Base-by-base conservation (phyloP, 2,329 filamentous ascomycete species). In the Aureobasidium sp. region DNA sequence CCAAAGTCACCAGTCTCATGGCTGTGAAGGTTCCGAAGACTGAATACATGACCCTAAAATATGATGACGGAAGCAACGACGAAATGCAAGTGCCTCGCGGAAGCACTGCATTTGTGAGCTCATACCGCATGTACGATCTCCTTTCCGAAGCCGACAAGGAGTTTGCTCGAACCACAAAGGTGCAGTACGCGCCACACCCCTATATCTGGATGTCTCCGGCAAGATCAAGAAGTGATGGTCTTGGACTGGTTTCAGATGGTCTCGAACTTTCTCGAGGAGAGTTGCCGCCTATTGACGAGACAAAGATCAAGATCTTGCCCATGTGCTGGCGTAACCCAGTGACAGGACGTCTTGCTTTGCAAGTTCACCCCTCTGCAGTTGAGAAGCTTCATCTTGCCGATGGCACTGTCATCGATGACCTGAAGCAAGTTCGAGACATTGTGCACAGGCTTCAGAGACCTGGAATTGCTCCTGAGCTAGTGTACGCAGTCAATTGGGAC, bases 171-270 rank as follows among this genome's bases (percentile, higher is more conserved):
- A 83, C 79, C 5, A 87, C 87, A 24, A 83, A 79, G 63, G 82
- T 90, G 50, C 87, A 92, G 74, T 92, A 92, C 70, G 88, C 88
- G 0, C 81, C 89, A 2, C 89, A 92, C 68, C 89, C 89, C 5
- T 92, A 92, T 73, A 84, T 92, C 65, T 93, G 89, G 89, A 92
- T 92, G 87, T 85, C 81, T 63, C 72, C 78, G 27, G 87, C 88
- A 50, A 84, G 83, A 68, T 86, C 87, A 43, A 83, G 83, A 17
- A 78, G 87, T 7, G 84, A 85, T 56, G 89, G 89, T 0, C 81
- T 92, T 0, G 89, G 89, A n/a, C 75, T 92, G 62, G 76, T 87
- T 29, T 87, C 85, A 0, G 84, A 90, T 63, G 82, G 78, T 51
- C 79, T 81, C 37, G 89, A 92, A 69, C 77, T 91, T 1, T 72